phyloP scores from a whole-genome alignment of 257 asterid genomes.

The Plectranthus barbatus region DNA sequence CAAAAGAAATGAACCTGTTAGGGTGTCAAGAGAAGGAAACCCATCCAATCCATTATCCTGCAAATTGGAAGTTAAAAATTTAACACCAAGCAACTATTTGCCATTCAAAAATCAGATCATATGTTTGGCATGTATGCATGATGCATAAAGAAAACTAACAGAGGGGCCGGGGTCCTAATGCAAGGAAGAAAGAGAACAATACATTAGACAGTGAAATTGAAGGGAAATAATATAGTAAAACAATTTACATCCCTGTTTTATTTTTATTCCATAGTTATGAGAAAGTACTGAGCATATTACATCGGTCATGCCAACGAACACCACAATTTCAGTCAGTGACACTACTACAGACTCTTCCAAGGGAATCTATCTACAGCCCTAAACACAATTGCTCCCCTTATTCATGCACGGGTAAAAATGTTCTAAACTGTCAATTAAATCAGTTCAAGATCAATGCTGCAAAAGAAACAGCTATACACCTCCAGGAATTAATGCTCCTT shows the following conservation, averaged over 20 bases:
- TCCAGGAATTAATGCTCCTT: neutral
- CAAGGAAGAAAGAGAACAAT: neutral
- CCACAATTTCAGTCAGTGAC: neutral
- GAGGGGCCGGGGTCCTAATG: neutral
- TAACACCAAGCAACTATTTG: neutral
- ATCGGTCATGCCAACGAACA: neutral
- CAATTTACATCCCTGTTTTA: neutral
- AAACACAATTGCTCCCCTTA: neutral
- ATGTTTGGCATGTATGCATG: too few species aligned
- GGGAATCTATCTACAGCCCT: neutral
- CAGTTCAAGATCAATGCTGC: neutral
- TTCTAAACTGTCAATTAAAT: neutral
- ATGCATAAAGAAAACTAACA: neutral
- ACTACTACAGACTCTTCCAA: neutral
- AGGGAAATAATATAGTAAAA: neutral
- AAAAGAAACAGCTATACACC: neutral
- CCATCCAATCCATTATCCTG: constrained; percentile 40
- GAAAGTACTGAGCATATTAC: neutral
- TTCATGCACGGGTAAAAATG: neutral
- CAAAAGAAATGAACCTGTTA: constrained; percentile 18
- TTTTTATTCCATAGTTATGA: neutral
- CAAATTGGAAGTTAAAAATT: constrained; percentile 17
- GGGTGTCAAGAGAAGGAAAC: constrained; percentile 14
- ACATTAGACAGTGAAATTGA: neutral
- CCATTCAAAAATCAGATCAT: neutral